A percentile compares a stretch with the other conserved stretches of the same genome.
Conservation (phyloP, 2,329 filamentous ascomycete genomes). For the Xylogone sp. region DNA sequence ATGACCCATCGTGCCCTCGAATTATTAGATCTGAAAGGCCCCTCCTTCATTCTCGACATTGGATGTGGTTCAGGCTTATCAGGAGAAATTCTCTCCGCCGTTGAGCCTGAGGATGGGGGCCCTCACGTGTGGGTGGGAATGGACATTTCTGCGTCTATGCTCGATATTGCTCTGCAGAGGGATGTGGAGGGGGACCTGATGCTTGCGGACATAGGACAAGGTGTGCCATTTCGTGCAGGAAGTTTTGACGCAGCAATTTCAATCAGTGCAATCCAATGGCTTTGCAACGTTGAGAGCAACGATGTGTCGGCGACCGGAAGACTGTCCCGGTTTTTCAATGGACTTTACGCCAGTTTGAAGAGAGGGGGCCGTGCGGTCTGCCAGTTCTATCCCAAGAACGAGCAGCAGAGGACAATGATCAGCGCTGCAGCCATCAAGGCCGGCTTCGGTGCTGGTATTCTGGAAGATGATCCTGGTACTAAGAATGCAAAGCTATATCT, state of each 20-base stretch:
- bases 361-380: slow-evolving; percentile 88
- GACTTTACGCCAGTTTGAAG: slow-evolving; percentile 78
- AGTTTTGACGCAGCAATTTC: slow-evolving; percentile 93
- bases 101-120: slow-evolving; percentile 66
- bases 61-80: slow-evolving; percentile 94
- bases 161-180: slow-evolving; percentile 87
- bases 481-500: slow-evolving; percentile 98
- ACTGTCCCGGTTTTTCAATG: slow-evolving; percentile 84
- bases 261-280: slow-evolving; percentile 96
- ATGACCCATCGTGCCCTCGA: slow-evolving; percentile 95
- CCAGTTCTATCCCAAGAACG: slow-evolving; percentile 98
- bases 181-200: slow-evolving; percentile 94
- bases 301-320: slow-evolving; percentile 78
- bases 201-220: slow-evolving; percentile 91
- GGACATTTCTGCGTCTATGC: slow-evolving; percentile 93
- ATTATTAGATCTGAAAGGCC: slow-evolving; percentile 74
- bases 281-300: slow-evolving; percentile 90
- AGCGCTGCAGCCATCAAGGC: slow-evolving; percentile 85
- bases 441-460: slow-evolving; percentile 88
- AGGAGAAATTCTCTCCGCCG: slow-evolving; percentile 84
- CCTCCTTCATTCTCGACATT: slow-evolving; percentile 91
- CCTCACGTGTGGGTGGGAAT: slow-evolving; percentile 97
- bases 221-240: slow-evolving; percentile 87
- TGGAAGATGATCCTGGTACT: slow-evolving; percentile 93
- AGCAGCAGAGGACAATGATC: slow-evolving; percentile 88